Conservation (phyloP, 768 basidiomycete species). For the Solioccasus polychromus region DNA sequence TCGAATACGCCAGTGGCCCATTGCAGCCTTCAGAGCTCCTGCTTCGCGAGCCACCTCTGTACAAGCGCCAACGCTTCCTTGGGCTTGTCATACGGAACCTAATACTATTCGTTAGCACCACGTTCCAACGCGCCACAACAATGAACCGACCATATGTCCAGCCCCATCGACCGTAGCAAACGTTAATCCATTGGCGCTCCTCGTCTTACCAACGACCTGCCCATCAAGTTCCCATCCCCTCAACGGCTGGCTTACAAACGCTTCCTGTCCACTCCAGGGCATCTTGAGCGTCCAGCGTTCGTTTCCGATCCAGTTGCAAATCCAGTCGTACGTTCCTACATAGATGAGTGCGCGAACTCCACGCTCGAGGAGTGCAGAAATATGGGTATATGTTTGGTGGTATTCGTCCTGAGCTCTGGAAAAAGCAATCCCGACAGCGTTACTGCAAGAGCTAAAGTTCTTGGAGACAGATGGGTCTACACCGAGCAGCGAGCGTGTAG, state of each 20-base stretch:
- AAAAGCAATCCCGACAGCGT: constrained; percentile 50
- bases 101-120: constrained; percentile 3
- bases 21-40: constrained; percentile 15
- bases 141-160: constrained; percentile 64
- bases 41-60: constrained; percentile 44
- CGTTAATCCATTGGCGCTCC: constrained; percentile 58
- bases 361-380: constrained; percentile 63
- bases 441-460: constrained; percentile 41
- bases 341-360: constrained; percentile 72
- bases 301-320: constrained; percentile 79
- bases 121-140: neutral
- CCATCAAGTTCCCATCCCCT: constrained; percentile 56
- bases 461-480: constrained; percentile 48
- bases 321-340: constrained; percentile 75
- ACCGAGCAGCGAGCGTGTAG: constrained; percentile 55
- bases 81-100: constrained; percentile 67
- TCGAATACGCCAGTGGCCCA: too few species aligned
- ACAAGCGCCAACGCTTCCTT: constrained; percentile 49
- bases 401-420: constrained; percentile 37
- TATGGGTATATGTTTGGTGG: constrained; percentile 32
- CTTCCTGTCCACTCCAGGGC: constrained; percentile 64
- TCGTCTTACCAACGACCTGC: constrained; percentile 51
- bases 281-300: constrained; percentile 71
- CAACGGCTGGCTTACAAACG: constrained; percentile 47
- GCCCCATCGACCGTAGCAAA: constrained; percentile 66